Conservation (phyloP, 148 eudicot genomes). For the Polygonum maritimum region DNA sequence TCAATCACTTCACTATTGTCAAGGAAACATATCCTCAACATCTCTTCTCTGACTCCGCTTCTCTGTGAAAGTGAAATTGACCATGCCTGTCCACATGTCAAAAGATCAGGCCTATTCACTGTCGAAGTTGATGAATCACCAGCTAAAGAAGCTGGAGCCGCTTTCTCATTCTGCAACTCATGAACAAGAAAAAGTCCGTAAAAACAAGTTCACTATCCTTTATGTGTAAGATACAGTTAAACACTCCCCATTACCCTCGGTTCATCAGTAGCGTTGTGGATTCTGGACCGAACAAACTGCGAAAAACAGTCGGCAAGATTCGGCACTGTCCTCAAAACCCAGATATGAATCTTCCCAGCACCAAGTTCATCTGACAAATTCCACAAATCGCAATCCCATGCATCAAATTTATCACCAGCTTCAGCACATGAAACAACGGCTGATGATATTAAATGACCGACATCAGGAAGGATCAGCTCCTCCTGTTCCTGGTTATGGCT, state of each 20-base stretch:
- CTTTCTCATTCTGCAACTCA: slow-evolving; percentile 34
- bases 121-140: slow-evolving; percentile 18
- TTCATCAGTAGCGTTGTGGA: slow-evolving; percentile 24
- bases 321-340: slow-evolving; percentile 70
- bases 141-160: slow-evolving; percentile 29
- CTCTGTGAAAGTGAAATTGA: slow-evolving; percentile 68
- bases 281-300: slow-evolving; percentile 49
- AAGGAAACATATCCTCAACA: slow-evolving; percentile 48
- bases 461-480: slow-evolving; percentile 49
- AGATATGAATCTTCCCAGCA: slow-evolving; percentile 52
- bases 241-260: slow-evolving; percentile 35
- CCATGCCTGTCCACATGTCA: slow-evolving; percentile 77
- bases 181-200: not conserved
- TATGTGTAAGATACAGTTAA: not conserved
- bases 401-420: slow-evolving; percentile 30
- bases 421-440: slow-evolving; percentile 52
- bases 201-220: not conserved
- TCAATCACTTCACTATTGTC: slow-evolving; percentile 27
- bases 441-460: slow-evolving; percentile 57
- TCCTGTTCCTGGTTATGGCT: slow-evolving; percentile 14
- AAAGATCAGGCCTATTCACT: slow-evolving; percentile 29
- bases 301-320: slow-evolving; percentile 61
- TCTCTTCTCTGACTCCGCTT: slow-evolving; percentile 44
- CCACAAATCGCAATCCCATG: slow-evolving; percentile 32
- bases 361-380: slow-evolving; percentile 42